phyloP scores from a whole-genome alignment of 129 eudicot genomes.

The Arctium lappa region DNA sequence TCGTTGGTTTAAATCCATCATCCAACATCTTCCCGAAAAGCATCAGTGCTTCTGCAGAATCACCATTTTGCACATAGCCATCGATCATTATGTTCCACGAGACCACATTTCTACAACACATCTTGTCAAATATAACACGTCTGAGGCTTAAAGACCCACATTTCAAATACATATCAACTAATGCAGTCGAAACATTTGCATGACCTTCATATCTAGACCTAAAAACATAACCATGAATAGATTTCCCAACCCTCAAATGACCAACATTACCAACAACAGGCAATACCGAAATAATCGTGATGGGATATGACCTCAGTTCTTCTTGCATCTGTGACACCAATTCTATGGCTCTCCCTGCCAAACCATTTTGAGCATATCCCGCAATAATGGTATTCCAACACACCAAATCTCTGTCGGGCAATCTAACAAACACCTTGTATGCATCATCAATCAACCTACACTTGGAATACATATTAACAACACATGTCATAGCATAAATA shows the following conservation, averaged over 20 bases:
- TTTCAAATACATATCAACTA: slow-evolving; percentile 78
- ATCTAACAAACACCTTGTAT: slow-evolving; percentile 72
- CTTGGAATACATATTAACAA: slow-evolving; percentile 78
- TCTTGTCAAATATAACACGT: slow-evolving; percentile 52
- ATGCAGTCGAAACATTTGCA: slow-evolving; percentile 69
- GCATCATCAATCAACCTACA: slow-evolving; percentile 68
- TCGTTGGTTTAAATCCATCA: slow-evolving; percentile 61
- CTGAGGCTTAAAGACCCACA: slow-evolving; percentile 56
- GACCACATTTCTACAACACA: slow-evolving; percentile 57
- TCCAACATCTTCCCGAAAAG: slow-evolving; percentile 73
- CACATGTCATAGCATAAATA: slow-evolving; percentile 72
- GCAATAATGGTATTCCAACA: slow-evolving; percentile 87
- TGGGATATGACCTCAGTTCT: slow-evolving; percentile 49
- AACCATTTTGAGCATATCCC: slow-evolving; percentile 78
- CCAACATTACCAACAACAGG: slow-evolving; percentile 66
- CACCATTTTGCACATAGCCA: slow-evolving; percentile 71
- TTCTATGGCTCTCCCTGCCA: slow-evolving; percentile 53
- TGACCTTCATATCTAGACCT: slow-evolving; percentile 47
- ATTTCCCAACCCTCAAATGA: slow-evolving; percentile 43
- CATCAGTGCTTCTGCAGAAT: slow-evolving; percentile 69
- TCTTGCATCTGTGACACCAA: slow-evolving; percentile 56
- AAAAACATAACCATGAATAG: slow-evolving; percentile 64
- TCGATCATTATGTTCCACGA: slow-evolving; percentile 93
- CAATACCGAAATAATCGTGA: slow-evolving; percentile 61
- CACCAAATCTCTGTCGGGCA: slow-evolving; percentile 76